Evolutionary conservation across 1,139 yeast species (phyloP).

Genomic region (Zygosaccharomyces sapae): DNA sequence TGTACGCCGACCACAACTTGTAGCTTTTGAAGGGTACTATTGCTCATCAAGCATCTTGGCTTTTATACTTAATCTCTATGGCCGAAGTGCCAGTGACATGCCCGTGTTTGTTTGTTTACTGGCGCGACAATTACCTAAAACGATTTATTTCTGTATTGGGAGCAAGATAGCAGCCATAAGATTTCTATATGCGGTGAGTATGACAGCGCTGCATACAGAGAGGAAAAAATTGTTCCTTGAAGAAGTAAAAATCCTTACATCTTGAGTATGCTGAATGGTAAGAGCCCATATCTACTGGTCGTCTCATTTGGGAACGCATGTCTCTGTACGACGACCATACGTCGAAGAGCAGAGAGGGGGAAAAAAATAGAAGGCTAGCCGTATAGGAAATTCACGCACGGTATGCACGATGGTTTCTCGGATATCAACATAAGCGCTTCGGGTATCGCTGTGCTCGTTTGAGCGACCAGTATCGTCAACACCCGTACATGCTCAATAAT

Average conservation of each 20-base stretch:
- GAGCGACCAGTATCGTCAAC: background rate
- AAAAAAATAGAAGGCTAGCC: too few relatives aligned
- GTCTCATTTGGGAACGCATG: too few relatives aligned
- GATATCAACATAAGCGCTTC: background rate
- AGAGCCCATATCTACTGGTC: too few relatives aligned
- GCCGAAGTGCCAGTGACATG: background rate
- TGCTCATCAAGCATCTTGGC: background rate
- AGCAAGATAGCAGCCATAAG: constrained; percentile 5
- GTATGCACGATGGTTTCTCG: background rate
- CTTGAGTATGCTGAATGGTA: background rate
- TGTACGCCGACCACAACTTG: background rate
- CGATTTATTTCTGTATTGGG: constrained; percentile 1
- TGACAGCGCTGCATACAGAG: background rate
- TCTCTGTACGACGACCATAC: too few relatives aligned
- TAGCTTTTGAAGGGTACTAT: background rate
- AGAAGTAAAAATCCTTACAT: background rate
- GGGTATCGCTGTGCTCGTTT: background rate
- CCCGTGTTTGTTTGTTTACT: constrained; percentile 6
- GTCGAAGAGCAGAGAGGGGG: too few relatives aligned
- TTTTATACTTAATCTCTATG: background rate
- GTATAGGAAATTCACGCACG: too few relatives aligned
- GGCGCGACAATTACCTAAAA: constrained; percentile 3
- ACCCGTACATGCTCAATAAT: background rate
- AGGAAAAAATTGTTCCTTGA: background rate
- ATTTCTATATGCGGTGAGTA: constrained; percentile 1